Base-by-base conservation (phyloP, 1,284 basidiomycete genomes). In the Irpex sp. region DNA sequence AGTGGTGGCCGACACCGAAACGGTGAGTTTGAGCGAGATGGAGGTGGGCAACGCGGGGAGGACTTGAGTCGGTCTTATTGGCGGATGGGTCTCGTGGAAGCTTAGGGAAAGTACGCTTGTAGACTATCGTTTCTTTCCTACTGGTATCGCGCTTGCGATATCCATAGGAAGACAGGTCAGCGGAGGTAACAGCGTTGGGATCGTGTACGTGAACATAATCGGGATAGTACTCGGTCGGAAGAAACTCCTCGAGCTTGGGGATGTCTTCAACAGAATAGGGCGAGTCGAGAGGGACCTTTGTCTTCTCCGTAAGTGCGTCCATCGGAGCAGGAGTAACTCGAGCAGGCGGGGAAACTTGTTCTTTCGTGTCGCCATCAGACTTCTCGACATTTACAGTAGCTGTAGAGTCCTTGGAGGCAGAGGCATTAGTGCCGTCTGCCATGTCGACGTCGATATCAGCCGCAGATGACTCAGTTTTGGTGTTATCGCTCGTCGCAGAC, bases 1-100 rank as follows among this genome's bases (percentile, higher is more conserved):
- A 78, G 68, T 79, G 77, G 66, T 72, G 47, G 2, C 77, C 77
- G 1, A 31, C 7, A 9, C 76, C 77, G 13, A 79, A 59, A 33
- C 62, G 55, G 61, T 64, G 73, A 66, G n/a, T 74, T 72, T 72
- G 19, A 46, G 59, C 57, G 55, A 76, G 66, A 47, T 72, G 61
- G 11, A 76, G 66, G 37, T 71, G 66, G 4, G 69, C 72, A 19
- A 69, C 64, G 33, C 66, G 63, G 17, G 35, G 21, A 26, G 55
- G 39, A 7, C 15, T 19, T 9, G 19, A 17, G 6, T 55, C 50
- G 3, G n/a, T 5, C 49, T 13, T 0, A 6, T 15, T 17, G 4
- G 8, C 49, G 13, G n/a, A 4, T 51, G 49, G n/a, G 17, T 60
- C 57, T n/a, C 49, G 35, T 1, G 19, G 9, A 21, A 68, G 50